Percentiles rank a stretch among this genome's conserved stretches.
Evolutionary conservation across 768 basidiomycete genomes (phyloP).

Genomic region (Pleurotus citrinopileatus): DNA sequence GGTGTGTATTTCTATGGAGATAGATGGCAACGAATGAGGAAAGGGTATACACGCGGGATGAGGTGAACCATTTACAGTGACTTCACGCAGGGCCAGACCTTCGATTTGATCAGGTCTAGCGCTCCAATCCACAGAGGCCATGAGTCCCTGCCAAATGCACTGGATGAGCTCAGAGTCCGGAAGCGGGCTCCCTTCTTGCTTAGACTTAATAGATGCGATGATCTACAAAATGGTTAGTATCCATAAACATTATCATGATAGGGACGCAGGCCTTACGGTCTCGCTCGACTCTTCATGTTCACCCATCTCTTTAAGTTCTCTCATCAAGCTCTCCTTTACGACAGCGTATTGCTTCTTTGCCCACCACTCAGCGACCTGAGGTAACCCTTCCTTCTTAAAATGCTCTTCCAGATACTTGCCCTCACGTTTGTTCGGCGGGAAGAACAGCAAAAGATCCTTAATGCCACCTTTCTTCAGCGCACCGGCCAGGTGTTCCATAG

Average conservation of each 20-base stretch:
- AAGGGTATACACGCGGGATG: background rate
- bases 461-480: slow-evolving; percentile 83
- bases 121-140: slow-evolving; percentile 85
- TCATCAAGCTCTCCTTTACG: slow-evolving; percentile 74
- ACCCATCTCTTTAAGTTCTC: slow-evolving; percentile 65
- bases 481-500: slow-evolving; percentile 85
- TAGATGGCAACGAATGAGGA: background rate
- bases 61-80: slow-evolving; percentile 55
- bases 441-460: slow-evolving; percentile 83
- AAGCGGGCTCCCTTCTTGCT: slow-evolving; percentile 77
- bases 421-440: slow-evolving; percentile 81
- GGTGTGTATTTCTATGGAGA: slow-evolving; percentile 68
- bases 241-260: background rate
- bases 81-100: slow-evolving; percentile 82
- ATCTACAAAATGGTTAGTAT: slow-evolving; percentile 59
- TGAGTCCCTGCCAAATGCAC: slow-evolving; percentile 91
- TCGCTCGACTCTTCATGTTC: slow-evolving; percentile 68
- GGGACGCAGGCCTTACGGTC: slow-evolving; percentile 42
- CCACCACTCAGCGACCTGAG: slow-evolving; percentile 91
- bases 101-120: slow-evolving; percentile 92
- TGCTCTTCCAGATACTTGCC: slow-evolving; percentile 76
- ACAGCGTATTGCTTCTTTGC: slow-evolving; percentile 84
- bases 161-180: slow-evolving; percentile 82
- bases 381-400: slow-evolving; percentile 77
- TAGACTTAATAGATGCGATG: slow-evolving; percentile 65